Percentiles rank a stretch among this genome's conserved stretches.
phyloP scores from a whole-genome alignment of 116 monocot species.

The Zostera marina region DNA sequence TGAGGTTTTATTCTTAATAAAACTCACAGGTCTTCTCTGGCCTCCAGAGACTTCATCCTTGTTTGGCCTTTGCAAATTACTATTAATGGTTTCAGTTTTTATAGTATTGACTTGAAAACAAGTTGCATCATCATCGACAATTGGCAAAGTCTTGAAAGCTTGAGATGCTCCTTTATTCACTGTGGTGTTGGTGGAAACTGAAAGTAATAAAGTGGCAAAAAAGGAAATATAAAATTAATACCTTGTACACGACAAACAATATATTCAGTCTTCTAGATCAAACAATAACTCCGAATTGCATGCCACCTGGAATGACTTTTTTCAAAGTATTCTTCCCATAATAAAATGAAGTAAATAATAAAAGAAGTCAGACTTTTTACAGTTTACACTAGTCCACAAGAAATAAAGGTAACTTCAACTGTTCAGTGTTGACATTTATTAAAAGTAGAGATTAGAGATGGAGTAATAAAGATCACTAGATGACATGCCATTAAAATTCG shows the following conservation, averaged over 20 bases:
- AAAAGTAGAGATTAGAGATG: background rate
- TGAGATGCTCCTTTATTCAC: conserved; percentile 12
- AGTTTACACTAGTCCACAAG: background rate
- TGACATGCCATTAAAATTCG: conserved; percentile 15
- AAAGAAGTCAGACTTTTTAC: background rate
- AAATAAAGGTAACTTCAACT: background rate
- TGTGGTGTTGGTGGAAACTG: conserved; percentile 6
- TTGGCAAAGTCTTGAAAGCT: conserved; percentile 6
- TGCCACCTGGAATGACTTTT: conserved; percentile 43
- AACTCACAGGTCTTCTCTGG: conserved; percentile 6
- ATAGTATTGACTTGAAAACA: conserved; percentile 2
- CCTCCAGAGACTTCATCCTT: conserved; percentile 17
- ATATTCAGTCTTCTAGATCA: background rate
- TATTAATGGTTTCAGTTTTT: conserved; percentile 6
- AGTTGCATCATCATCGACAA: background rate
- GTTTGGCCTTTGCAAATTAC: conserved; percentile 22
- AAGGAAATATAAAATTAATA: background rate
- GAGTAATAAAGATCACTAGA: no score
- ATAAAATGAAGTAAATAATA: conserved; percentile 38
- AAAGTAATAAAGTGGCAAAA: conserved; percentile 1
- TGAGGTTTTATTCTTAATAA: conserved; percentile 16
- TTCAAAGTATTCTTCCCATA: conserved; percentile 36
- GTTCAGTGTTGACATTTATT: background rate
- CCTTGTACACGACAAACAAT: background rate
- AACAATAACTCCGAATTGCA: background rate